Evolutionary conservation across 371 early-diverging fungal genomes (phyloP), one percentile per base, ranked within the genome.

Genomic region (Mortierella sp.): DNA sequence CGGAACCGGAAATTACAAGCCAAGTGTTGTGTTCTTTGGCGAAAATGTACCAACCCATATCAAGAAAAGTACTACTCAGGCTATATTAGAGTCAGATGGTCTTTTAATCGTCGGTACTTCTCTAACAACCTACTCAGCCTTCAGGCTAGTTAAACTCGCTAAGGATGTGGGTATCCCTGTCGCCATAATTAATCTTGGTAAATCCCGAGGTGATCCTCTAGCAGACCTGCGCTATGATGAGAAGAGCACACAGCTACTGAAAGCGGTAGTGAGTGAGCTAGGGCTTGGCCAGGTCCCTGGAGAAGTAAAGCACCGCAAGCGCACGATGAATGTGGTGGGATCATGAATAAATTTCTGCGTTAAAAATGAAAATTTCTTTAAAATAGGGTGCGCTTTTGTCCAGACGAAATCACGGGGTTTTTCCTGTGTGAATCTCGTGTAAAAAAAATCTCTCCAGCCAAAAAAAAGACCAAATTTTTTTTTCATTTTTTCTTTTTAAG

Each of bases 11-110:
- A 69, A 86, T n/a, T 89, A 89, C 73, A 93, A 93, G 74, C 92
- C 92, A 15, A 87, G 86, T 5, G 95, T 96, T 5, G 91, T 96
- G 15, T 96, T 96, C 71, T 96, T 96, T 86, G 96, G 96, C 22
- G 97, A 96, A 63, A 96, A 94, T 71, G 92, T 98, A 37, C 82
- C 85, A 0, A 64, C 59, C 5, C 34, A 61, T 0, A 85, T 90
- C 19, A 89, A 91, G 26, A 72, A 84, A 13, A 62, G 51, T 51
- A 86, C 95, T 13, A 86, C 86, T 45, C 51, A 83, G 15, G 86
- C 89, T 62, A 84, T 96, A 8, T 74, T 89, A 26, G 75, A 86
- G 12, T 83, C 91, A 0, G 66, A 78, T 13, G 91, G 90, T 6
- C 78, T 97, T 53, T 71, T 97, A 34, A 89, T 95, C 28, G 80